Evolutionary conservation across 139 green algal genomes (phyloP), one percentile per base, ranked within the genome.

Genomic region (Yamagishiella unicocca): DNA sequence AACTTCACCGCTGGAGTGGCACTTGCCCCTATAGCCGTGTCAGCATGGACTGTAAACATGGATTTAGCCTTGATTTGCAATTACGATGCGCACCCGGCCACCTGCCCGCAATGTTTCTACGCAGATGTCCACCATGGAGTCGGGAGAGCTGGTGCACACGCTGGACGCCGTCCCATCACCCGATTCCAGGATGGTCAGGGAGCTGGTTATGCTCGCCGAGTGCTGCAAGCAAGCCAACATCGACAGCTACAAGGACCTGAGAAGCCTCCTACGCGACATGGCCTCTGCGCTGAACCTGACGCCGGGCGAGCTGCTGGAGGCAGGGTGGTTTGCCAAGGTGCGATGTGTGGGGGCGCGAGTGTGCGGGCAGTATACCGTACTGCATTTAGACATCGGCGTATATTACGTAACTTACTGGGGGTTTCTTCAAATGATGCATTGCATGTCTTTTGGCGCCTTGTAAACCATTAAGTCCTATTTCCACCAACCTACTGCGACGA

Each of bases 151-250:
- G 74, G 0, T 82, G 74, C 22, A 67, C 3, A 8, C 46, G 31
- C 33, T 82, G 21, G 35, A 25, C 31, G 31, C 74, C 74, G 21
- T 67, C 50, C 50, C 4, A 19, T 68, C 31, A 2, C 31, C 67
- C 50, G 67, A 50, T 50, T 68, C 74, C 33, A 46, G 24, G 17
- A 31, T 82, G 74, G 45, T 68, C 74, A 46, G 74, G 74, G 74
- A 82, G 74, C 74, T 82, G 74, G 50, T 68, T 31, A 50, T 68
- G 74, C 50, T 82, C 19, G 74, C 46, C 50, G 74, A 82, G 46
- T 50, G 74, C 74, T 82, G 74, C 74, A 82, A 68, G 74, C 17
- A 67, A 2, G 31, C 37, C 67, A 22, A 40, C 33, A 50, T 68
- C 33, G 50, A 35, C 50, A 82, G 50, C 50, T 50, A 68, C 74